Evolutionary conservation across 257 asterid species (phyloP).

Genomic region (Forsythia suspensa): DNA sequence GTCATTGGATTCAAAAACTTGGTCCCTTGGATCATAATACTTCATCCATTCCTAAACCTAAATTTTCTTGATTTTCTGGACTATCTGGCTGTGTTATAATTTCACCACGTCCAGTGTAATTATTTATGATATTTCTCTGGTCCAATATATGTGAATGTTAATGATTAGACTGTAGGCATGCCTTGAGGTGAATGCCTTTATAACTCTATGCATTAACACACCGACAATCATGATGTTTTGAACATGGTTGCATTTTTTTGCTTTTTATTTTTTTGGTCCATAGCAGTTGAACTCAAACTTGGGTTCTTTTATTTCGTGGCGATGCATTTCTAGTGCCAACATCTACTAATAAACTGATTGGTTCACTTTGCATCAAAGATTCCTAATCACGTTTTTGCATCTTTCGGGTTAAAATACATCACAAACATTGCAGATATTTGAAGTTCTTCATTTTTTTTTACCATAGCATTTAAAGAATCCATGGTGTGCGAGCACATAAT

Average conservation of each 20-base stretch:
- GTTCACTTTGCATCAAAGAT: too few species aligned
- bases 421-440: too few species aligned
- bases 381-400: too few species aligned
- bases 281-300: background rate
- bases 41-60: conserved; percentile 51
- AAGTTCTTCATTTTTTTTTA: background rate
- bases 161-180: conserved; percentile 29
- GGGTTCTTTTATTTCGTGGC: background rate
- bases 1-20: conserved; percentile 70
- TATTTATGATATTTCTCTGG: conserved; percentile 18
- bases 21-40: conserved; percentile 42
- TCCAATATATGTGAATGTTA: conserved; percentile 22
- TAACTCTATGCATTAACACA: background rate
- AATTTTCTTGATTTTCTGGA: conserved; percentile 41
- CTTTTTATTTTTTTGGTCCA: background rate
- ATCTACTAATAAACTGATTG: too few species aligned
- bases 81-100: conserved; percentile 34
- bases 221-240: conserved; percentile 29
- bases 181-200: conserved; percentile 1
- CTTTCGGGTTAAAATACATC: too few species aligned
- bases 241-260: conserved; percentile 25
- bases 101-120: conserved; percentile 42
- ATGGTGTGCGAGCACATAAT: background rate
- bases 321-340: background rate
- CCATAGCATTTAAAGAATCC: background rate